Evolutionary conservation across 2,329 filamentous ascomycete species (phyloP).

Genomic region (Aspergillus costaricaensis): DNA sequence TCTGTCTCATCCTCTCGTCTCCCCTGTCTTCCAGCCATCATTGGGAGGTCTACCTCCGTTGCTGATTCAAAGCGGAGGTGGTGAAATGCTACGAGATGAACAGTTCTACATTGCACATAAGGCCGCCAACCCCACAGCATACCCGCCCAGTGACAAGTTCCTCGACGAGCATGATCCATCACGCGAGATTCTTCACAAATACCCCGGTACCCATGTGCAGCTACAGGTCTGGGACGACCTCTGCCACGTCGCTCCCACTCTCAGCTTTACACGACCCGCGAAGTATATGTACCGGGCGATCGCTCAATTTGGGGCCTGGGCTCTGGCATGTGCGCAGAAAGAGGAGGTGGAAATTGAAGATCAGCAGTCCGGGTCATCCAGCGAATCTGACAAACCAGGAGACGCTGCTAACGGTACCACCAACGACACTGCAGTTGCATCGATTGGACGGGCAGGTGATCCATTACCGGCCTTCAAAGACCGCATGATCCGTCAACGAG

Average conservation of each 20-base stretch:
- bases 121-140: constrained; percentile 77
- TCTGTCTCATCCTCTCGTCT: constrained; percentile 83
- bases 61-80: constrained; percentile 82
- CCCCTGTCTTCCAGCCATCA: constrained; percentile 81
- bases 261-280: constrained; percentile 94
- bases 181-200: constrained; percentile 59
- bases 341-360: constrained; percentile 77
- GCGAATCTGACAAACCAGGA: constrained; percentile 26
- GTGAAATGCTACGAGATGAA: constrained; percentile 87
- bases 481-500: constrained; percentile 89
- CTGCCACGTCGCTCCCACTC: constrained; percentile 86
- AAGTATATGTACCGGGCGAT: constrained; percentile 95
- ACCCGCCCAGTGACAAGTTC: constrained; percentile 66
- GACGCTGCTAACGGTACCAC: constrained; percentile 6
- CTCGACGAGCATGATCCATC: constrained; percentile 65
- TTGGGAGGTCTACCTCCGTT: constrained; percentile 87
- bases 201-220: constrained; percentile 85
- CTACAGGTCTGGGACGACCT: constrained; percentile 95
- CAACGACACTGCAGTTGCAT: constrained; percentile 28
- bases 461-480: constrained; percentile 75
- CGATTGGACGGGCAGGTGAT: constrained; percentile 85
- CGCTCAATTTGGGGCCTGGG: constrained; percentile 92
- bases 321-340: constrained; percentile 78
- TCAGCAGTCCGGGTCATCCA: constrained; percentile 74
- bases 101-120: constrained; percentile 96